Conservation (phyloP, 1,284 basidiomycete genomes). For the Tilletia caries region DNA sequence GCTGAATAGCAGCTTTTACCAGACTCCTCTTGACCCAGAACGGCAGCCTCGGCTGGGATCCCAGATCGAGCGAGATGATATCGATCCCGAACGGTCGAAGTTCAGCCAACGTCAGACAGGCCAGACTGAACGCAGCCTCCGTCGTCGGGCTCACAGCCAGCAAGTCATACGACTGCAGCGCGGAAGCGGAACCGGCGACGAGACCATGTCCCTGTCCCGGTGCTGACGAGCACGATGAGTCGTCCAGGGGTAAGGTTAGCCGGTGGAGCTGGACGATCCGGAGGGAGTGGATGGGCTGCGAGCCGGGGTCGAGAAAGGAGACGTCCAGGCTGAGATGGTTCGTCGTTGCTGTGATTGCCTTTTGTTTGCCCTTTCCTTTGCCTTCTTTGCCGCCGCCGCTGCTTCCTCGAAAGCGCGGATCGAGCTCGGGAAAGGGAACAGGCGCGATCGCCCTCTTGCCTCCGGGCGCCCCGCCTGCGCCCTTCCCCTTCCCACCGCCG, state of each 20-base stretch:
- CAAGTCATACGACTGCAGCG: conserved; percentile 66
- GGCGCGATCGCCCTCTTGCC: neutral
- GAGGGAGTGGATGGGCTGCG: neutral
- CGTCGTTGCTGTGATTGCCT: neutral
- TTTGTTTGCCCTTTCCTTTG: neutral
- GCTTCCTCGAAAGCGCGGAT: conserved; percentile 23
- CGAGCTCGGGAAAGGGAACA: conserved; percentile 41
- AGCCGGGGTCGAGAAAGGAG: conserved; percentile 9
- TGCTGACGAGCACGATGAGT: conserved; percentile 17
- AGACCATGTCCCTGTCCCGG: conserved; percentile 5
- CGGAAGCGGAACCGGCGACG: neutral
- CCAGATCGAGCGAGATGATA: conserved; percentile 76
- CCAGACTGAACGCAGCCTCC: conserved; percentile 67
- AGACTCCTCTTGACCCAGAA: conserved; percentile 78
- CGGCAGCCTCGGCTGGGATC: conserved; percentile 67
- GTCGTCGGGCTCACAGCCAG: conserved; percentile 72
- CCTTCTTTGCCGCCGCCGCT: neutral
- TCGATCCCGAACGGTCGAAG: conserved; percentile 75
- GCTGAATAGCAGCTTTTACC: conserved; percentile 73
- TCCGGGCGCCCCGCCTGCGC: neutral
- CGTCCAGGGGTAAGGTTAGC: conserved; percentile 48
- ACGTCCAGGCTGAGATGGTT: neutral
- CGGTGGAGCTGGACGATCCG: conserved; percentile 44
- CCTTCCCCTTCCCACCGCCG: neutral
- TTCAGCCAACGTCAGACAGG: conserved; percentile 74